phyloP scores from a whole-genome alignment of 1,139 yeast species.

The Saccharomyces hybrid region DNA sequence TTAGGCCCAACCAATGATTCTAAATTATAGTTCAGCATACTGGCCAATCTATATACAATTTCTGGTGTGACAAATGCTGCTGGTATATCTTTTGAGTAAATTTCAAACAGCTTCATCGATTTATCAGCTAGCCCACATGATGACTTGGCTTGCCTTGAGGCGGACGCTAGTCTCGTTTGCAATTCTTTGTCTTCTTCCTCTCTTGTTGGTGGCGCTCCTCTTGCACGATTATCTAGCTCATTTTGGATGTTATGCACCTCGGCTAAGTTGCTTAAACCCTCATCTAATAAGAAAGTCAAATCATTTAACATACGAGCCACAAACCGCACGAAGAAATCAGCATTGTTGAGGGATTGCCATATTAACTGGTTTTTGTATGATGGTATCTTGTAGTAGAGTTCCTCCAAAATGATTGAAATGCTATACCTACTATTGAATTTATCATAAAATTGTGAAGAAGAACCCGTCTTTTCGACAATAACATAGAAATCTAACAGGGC shows the following conservation, averaged over 20 bases:
- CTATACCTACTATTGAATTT: slow-evolving; percentile 87
- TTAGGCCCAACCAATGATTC: slow-evolving; percentile 91
- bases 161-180: slow-evolving; percentile 43
- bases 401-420: slow-evolving; percentile 74
- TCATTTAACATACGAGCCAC: slow-evolving; percentile 94
- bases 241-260: slow-evolving; percentile 69
- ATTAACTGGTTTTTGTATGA: slow-evolving; percentile 60
- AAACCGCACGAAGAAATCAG: slow-evolving; percentile 80
- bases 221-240: slow-evolving; percentile 39
- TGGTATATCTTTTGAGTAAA: slow-evolving; percentile 84
- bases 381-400: slow-evolving; percentile 64
- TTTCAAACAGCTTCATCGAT: slow-evolving; percentile 67
- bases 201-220: slow-evolving; percentile 39
- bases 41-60: slow-evolving; percentile 86
- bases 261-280: slow-evolving; percentile 70
- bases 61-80: slow-evolving; percentile 80
- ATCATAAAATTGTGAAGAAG: slow-evolving; percentile 91
- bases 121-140: slow-evolving; percentile 79
- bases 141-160: slow-evolving; percentile 74
- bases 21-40: slow-evolving; percentile 89
- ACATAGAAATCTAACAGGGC: slow-evolving; percentile 85
- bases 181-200: slow-evolving; percentile 56
- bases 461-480: slow-evolving; percentile 92
- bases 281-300: slow-evolving; percentile 85
- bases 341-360: slow-evolving; percentile 54